A percentile compares a stretch with the other conserved stretches of the same genome.
These are phyloP conservation scores for Pistacia vera DNA, from an alignment of 345 rosid genomes.

Conservation along the genomic window DNA sequence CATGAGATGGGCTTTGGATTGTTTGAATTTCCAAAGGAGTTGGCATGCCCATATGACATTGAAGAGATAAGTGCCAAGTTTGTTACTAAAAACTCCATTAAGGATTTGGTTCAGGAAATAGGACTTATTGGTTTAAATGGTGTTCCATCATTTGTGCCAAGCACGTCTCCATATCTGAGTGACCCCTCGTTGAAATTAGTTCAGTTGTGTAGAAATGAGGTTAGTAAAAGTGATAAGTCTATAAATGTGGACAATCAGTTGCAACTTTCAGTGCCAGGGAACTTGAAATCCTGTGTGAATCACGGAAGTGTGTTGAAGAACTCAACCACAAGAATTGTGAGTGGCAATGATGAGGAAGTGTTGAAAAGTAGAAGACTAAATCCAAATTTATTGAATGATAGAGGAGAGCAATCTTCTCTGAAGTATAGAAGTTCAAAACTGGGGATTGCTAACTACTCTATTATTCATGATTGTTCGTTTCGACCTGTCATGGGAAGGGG, in stretches of 20 bases:
- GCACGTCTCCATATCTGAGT: constrained; percentile 24
- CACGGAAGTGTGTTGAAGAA: constrained; percentile 1
- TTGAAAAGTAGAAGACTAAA: constrained; percentile 16
- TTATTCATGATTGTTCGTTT: constrained; percentile 20
- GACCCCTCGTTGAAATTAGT: constrained; percentile 36
- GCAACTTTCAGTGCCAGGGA: background rate
- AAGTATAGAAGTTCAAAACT: constrained; percentile 7
- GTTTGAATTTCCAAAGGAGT: constrained; percentile 17
- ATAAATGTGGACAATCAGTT: background rate
- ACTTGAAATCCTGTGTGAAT: background rate
- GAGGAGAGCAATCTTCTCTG: constrained; percentile 14
- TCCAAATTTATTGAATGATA: constrained; percentile 11
- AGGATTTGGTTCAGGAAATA: constrained; percentile 39
- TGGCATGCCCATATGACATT: constrained; percentile 28
- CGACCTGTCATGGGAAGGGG: constrained; percentile 30
- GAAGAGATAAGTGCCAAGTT: constrained; percentile 38
- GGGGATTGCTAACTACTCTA: constrained; percentile 11
- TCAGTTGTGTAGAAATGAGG: constrained; percentile 7
- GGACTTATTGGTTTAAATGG: constrained; percentile 45
- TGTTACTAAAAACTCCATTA: constrained; percentile 27
- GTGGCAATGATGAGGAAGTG: constrained; percentile 15
- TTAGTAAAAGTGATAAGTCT: constrained; percentile 14
- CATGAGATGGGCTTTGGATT: constrained; percentile 17
- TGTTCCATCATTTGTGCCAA: constrained; percentile 31
- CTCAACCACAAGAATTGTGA: constrained; percentile 15